Evolutionary conservation across 2,329 filamentous ascomycete genomes (phyloP).

Genomic region (Pseudogymnoascus sp.): DNA sequence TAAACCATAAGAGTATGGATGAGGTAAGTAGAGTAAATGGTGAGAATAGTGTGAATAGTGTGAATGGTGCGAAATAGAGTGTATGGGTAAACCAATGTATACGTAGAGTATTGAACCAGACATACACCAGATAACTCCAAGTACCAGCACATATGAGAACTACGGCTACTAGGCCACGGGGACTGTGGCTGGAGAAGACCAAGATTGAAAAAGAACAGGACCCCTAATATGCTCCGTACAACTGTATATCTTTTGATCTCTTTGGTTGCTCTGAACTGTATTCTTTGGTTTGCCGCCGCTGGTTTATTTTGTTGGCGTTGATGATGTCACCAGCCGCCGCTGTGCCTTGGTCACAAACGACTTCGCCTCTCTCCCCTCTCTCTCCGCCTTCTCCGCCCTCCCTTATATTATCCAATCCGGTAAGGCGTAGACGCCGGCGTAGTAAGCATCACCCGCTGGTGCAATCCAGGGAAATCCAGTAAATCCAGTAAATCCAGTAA

Average conservation of each 20-base stretch:
- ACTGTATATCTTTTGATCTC: background rate
- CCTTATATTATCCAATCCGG: background rate
- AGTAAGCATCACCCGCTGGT: background rate
- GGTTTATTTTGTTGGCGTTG: background rate
- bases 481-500: background rate
- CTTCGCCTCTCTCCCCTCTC: background rate
- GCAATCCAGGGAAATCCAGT: background rate
- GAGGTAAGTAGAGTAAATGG: background rate
- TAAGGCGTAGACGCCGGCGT: background rate
- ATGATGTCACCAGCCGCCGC: background rate
- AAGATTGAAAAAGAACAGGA: background rate
- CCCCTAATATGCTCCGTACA: background rate
- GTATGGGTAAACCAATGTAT: background rate
- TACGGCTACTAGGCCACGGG: background rate
- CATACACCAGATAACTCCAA: background rate
- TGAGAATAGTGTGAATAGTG: background rate
- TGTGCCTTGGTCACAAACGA: slow-evolving; percentile 1
- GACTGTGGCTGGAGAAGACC: background rate
- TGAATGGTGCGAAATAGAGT: background rate
- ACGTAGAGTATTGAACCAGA: background rate
- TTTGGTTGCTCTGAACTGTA: background rate
- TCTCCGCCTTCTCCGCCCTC: slow-evolving; percentile 1
- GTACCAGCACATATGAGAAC: background rate
- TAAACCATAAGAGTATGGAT: background rate
- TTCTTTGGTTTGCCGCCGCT: background rate